Conservation (phyloP, 2,329 filamentous ascomycete genomes). For the Cercospora brassicicola region DNA sequence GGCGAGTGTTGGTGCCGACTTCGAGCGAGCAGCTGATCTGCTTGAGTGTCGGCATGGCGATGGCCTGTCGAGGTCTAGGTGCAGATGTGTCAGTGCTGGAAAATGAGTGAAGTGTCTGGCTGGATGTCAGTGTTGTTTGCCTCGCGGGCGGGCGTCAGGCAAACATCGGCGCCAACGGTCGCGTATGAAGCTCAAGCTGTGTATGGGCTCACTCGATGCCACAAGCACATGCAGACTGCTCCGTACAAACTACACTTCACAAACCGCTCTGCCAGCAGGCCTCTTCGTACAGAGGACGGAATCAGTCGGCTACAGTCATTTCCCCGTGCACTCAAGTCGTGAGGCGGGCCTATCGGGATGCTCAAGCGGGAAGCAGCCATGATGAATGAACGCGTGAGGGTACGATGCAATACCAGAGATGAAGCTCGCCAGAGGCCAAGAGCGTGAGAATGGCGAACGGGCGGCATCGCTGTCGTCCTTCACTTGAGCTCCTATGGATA, state of each 20-base stretch:
- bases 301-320: not conserved
- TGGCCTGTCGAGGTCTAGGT: not conserved
- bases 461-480: not conserved
- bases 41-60: slow-evolving; percentile 55
- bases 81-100: not conserved
- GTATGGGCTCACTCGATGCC: not conserved
- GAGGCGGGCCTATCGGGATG: not conserved
- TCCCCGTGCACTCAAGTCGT: not conserved
- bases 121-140: not conserved
- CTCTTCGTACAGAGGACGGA: not conserved
- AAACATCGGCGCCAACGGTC: not conserved
- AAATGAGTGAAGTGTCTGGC: not conserved
- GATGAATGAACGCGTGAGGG: not conserved
- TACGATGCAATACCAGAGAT: not conserved
- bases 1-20: slow-evolving; percentile 45
- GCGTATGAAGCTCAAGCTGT: not conserved
- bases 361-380: not conserved
- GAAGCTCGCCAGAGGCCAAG: not conserved
- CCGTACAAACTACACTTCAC: too few species aligned
- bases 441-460: not conserved
- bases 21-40: slow-evolving; percentile 55
- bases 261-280: not conserved
- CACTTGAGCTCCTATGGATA: not conserved
- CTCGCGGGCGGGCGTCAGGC: not conserved
- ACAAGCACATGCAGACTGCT: not conserved